Base-by-base conservation (phyloP, 495 filamentous ascomycete species). In the Acidomyces sp. region DNA sequence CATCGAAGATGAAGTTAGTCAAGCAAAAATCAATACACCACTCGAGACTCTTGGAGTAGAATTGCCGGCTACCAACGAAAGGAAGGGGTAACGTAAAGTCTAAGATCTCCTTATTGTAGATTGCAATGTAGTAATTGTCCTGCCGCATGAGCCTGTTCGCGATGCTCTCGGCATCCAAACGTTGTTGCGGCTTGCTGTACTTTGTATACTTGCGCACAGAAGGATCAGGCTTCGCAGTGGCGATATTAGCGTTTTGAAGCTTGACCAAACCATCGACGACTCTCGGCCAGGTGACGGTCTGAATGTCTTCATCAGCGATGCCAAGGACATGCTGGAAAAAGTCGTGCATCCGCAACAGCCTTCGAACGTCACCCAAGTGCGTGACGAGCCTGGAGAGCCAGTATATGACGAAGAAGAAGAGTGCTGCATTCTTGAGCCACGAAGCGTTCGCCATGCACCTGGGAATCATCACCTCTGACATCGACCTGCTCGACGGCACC, bases 121-220 rank as follows among this genome's bases (percentile, higher is more conserved):
- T 57, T 7, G 92, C 90, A 54, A 97, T 95, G 47, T 94, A 64
- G 49, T 94, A 97, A 52, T 97, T 97, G 43, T 94, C 90, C 54
- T 80, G 78, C 48, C 90, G 79, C 90, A 97, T 96, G 34, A 97
- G 60, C 33, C 90, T 77, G 55, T 95, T 97, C 6, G 90, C 92
- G 57, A 97, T 94, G 56, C 94, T 88, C 48, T 93, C 83, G 3
- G 90, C 90, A 63, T 96, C 90, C 60, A 96, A 79, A 36, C 90
- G 72, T 63, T 96, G 83, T 59, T 95, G 94, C 15, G 90, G 93
- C 51, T 88, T 84, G 48, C 71, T 82, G 28, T 46, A 47, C n/a
- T 29, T 41, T 29, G 90, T 61, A 46, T 76, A 87, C 38, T 67
- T 74, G 32, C 81, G 73, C 48, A 74, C 70, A 31, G 63, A 62